Base-by-base conservation (phyloP, 805 yeast genomes). In the Lipomyces yamadae region DNA sequence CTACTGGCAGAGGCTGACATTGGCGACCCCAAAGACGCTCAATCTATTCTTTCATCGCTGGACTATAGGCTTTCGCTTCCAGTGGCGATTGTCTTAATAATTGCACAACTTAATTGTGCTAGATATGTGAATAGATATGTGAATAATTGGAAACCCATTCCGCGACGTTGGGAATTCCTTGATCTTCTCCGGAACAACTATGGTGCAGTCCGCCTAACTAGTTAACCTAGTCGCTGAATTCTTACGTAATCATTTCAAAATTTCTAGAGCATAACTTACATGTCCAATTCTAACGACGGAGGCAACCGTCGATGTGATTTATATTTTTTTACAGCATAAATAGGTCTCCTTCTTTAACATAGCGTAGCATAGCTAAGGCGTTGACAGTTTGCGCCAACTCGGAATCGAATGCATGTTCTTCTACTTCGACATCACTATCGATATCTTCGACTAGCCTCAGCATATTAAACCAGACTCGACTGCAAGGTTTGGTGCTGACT, bases 271-370 rank as follows among this genome's bases (percentile, higher is more conserved):
- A n/a, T n/a, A n/a, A n/a, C n/a, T n/a, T n/a, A n/a, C n/a, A n/a
- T n/a, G n/a, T n/a, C n/a, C n/a, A n/a, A n/a, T n/a, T n/a, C n/a
- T n/a, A n/a, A n/a, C n/a, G n/a, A n/a, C n/a, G n/a, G n/a, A n/a
- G n/a, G n/a, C n/a, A n/a, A n/a, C n/a, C n/a, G n/a, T n/a, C n/a
- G n/a, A n/a, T n/a, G n/a, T n/a, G n/a, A n/a, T n/a, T n/a, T n/a
- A n/a, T n/a, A n/a, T n/a, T n/a, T n/a, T n/a, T n/a, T n/a, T n/a
- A n/a, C n/a, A n/a, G n/a, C n/a, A n/a, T n/a, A n/a, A n/a, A n/a
- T n/a, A n/a, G n/a, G n/a, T 37, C 50, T 4, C 55, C 55, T 30
- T 52, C 33, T 29, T 52, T 52, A 52, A 11, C 45, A 37, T 37
- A 5, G 2, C 37, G 2, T 34, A 37, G 45, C 45, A 37, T 37